A percentile compares a stretch with the other conserved stretches of the same genome.
phyloP scores from a whole-genome alignment of 805 yeast species.

The Metschnikowia hibisci region DNA sequence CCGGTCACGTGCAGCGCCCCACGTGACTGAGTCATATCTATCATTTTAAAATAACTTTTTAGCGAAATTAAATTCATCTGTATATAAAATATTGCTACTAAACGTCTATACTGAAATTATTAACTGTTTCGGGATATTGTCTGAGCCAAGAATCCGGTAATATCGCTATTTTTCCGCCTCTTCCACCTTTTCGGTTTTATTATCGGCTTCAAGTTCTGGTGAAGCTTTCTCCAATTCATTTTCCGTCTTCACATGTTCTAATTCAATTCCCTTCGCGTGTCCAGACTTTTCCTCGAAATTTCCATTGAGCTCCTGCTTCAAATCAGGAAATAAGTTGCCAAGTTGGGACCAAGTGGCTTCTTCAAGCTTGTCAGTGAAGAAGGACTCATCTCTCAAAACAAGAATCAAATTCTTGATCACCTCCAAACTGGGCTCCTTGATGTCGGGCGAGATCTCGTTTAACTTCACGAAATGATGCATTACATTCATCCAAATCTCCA shows the following conservation, averaged over 20 bases:
- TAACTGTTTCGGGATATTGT: too few relatives aligned
- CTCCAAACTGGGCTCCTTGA: constrained; percentile 35
- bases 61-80: too few relatives aligned
- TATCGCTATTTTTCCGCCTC: too few relatives aligned
- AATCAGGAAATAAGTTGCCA: constrained; percentile 27
- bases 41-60: too few relatives aligned
- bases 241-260: not conserved
- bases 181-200: too few relatives aligned
- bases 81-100: too few relatives aligned
- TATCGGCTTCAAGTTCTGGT: too few relatives aligned
- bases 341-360: constrained; percentile 31
- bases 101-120: too few relatives aligned
- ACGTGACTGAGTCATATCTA: too few relatives aligned
- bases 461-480: constrained; percentile 31
- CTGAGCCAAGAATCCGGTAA: too few relatives aligned
- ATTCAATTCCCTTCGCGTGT: constrained; percentile 6
- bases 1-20: not conserved
- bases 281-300: not conserved
- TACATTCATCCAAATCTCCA: constrained; percentile 36
- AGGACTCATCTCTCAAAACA: constrained; percentile 28
- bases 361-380: constrained; percentile 28
- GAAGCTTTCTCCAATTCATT: too few relatives aligned
- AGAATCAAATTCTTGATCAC: constrained; percentile 40
- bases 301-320: constrained; percentile 7
- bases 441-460: constrained; percentile 20